Base-by-base conservation (phyloP, 805 yeast genomes). In the Saturnispora serradocipensis region DNA sequence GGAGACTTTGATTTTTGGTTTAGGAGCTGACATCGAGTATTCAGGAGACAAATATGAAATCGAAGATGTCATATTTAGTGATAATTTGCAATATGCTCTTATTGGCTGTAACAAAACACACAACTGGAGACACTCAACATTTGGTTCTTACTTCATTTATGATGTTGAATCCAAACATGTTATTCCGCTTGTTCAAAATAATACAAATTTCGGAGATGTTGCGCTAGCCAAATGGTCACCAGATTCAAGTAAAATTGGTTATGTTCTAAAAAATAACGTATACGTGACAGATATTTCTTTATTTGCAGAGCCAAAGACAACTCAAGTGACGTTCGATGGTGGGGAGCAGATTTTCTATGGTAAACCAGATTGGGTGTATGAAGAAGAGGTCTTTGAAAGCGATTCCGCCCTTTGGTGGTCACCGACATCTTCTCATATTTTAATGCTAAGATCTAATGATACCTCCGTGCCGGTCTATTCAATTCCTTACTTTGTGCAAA, bases 331-430 rank as follows among this genome's bases (percentile, higher is more conserved):
- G 0, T 54, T 54, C 40, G 93, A 86, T 60, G 96, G 96, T 15
- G 81, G 82, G 34, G 74, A 72, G 1, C 74, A 79, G 56, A 72
- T 87, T 7, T 88, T 88, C 67, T 85, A 89, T 62, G 97, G 96
- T 2, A 82, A 83, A 54, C 95, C 96, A 0, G 96, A 88, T 62
- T 88, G 97, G 97, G 95, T 88, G 7, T 88, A 88, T 59, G 97
- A 89, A 62, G 97, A 88, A 58, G 97, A 88, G 66, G 93, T 88
- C 0, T 75, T 86, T 49, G 80, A 78, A 35, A 75, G 78, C 24
- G 88, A 83, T 58, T 67, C 74, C 22, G 87, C 90, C 0, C 58
- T 88, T 46, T 88, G 95, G 95, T 89, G 96, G 96, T 84, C 95
- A 5, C 87, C 87, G 8, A 66, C 72, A 42, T 89, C 91, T 11